These are phyloP conservation scores for Fistulina hepatica DNA, from an alignment of 1,284 basidiomycete species.

Conservation along the genomic window DNA sequence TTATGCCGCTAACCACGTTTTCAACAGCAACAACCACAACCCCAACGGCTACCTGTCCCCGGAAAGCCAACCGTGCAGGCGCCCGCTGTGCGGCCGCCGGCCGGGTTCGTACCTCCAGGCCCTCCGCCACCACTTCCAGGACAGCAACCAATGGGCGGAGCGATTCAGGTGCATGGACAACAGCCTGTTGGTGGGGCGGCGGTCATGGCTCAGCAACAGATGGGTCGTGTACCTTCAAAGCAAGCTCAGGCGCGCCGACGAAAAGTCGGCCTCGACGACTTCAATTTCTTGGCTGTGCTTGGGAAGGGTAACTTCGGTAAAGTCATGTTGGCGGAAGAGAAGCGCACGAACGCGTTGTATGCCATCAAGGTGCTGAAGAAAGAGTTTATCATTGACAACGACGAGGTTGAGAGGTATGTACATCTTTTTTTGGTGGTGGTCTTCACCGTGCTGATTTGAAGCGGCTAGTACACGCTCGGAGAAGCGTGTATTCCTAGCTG, in stretches of 20 bases:
- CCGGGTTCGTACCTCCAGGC: constrained; percentile 6
- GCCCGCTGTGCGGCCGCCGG: background rate
- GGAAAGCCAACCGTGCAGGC: background rate
- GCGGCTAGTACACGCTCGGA: constrained; percentile 85
- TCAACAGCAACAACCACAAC: background rate
- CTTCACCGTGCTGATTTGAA: constrained; percentile 8
- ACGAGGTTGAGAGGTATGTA: constrained; percentile 93
- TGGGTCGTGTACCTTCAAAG: constrained; percentile 26
- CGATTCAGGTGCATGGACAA: constrained; percentile 4
- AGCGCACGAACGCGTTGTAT: constrained; percentile 78
- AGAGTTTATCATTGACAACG: constrained; percentile 99
- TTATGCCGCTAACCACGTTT: no score
- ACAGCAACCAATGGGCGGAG: constrained; percentile 5
- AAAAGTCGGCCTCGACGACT: constrained; percentile 95
- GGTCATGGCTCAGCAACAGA: constrained; percentile 20
- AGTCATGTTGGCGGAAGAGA: constrained; percentile 99
- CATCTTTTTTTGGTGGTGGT: constrained; percentile 5
- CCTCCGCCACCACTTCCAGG: constrained; percentile 10
- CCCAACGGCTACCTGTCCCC: background rate
- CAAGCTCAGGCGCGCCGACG: constrained; percentile 53
- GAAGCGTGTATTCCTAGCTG: constrained; percentile 95
- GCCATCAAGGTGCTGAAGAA: constrained; percentile 99
- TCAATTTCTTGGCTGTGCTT: constrained; percentile 97
- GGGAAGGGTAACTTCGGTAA: constrained; percentile 99
- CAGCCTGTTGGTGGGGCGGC: no score